Evolutionary conservation across 805 yeast genomes (phyloP).

Genomic region (Wickerhamiella dianesei): DNA sequence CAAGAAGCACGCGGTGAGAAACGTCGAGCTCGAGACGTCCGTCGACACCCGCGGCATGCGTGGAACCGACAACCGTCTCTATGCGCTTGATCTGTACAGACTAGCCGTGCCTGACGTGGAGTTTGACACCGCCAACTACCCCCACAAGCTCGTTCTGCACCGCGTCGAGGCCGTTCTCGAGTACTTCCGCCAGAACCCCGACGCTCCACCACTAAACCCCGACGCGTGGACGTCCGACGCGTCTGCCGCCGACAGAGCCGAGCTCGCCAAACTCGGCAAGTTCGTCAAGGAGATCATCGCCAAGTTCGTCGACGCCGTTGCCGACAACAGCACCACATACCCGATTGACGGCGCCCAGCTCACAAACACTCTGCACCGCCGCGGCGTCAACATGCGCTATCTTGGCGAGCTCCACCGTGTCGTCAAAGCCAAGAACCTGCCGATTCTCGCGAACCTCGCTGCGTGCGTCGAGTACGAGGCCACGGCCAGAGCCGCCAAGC

Average conservation of each 20-base stretch:
- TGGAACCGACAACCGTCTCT: slow-evolving; percentile 76
- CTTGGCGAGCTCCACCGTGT: slow-evolving; percentile 48
- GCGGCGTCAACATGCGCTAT: slow-evolving; percentile 83
- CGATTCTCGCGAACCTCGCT: slow-evolving; percentile 36
- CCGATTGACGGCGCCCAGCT: slow-evolving; percentile 80
- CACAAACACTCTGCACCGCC: slow-evolving; percentile 50
- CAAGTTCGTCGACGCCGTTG: slow-evolving; percentile 43
- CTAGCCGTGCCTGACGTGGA: slow-evolving; percentile 78
- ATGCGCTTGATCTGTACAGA: slow-evolving; percentile 71
- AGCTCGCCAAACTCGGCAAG: slow-evolving; percentile 55
- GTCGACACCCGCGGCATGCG: slow-evolving; percentile 71
- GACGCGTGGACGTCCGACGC: slow-evolving; percentile 47
- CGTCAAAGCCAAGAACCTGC: slow-evolving; percentile 27
- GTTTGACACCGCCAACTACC: slow-evolving; percentile 38
- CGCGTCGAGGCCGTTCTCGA: slow-evolving; percentile 68
- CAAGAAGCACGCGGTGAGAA: slow-evolving; percentile 50
- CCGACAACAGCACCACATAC: slow-evolving; percentile 33
- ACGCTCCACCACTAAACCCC: slow-evolving; percentile 45
- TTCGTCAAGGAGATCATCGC: slow-evolving; percentile 52
- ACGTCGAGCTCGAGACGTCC: slow-evolving; percentile 47
- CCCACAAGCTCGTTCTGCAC: slow-evolving; percentile 64
- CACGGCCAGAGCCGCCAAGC: slow-evolving; percentile 68
- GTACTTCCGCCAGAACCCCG: slow-evolving; percentile 35
- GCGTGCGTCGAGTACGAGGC: slow-evolving; percentile 40
- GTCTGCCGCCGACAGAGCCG: slow-evolving; percentile 40